phyloP scores from a whole-genome alignment of 768 basidiomycete genomes.

The Serendipita sp. region DNA sequence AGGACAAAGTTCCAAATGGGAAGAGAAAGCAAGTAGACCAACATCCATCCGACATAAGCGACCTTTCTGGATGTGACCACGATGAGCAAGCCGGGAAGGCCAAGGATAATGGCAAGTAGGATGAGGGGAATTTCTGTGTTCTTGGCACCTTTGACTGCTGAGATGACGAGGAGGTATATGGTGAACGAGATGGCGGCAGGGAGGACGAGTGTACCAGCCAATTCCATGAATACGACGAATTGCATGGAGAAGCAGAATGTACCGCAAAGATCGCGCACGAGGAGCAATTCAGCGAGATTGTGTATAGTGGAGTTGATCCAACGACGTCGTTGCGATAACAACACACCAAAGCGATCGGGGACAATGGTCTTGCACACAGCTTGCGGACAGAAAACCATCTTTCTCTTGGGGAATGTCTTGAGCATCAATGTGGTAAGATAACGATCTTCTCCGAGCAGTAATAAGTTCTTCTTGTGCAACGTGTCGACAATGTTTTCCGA shows the following conservation, averaged over 20 bases:
- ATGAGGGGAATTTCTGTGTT: slow-evolving; percentile 56
- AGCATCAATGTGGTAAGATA: slow-evolving; percentile 94
- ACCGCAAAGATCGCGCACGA: slow-evolving; percentile 95
- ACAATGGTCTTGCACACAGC: slow-evolving; percentile 98
- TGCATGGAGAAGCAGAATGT: slow-evolving; percentile 99
- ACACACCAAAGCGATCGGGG: slow-evolving; percentile 85
- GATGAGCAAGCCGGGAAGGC: slow-evolving; percentile 88
- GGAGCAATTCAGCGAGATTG: slow-evolving; percentile 84
- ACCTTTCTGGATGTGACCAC: slow-evolving; percentile 90
- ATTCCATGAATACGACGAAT: slow-evolving; percentile 97
- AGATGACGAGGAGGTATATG: slow-evolving; percentile 74
- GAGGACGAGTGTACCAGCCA: slow-evolving; percentile 87
- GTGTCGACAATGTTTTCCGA: slow-evolving; percentile 99
- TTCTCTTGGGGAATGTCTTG: slow-evolving; percentile 98
- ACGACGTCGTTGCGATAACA: slow-evolving; percentile 89
- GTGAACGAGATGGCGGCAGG: slow-evolving; percentile 98
- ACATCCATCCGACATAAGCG: slow-evolving; percentile 94
- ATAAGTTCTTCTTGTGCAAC: slow-evolving; percentile 95
- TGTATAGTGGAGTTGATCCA: slow-evolving; percentile 99
- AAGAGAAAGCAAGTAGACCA: slow-evolving; percentile 79
- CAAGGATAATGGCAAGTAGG: slow-evolving; percentile 84
- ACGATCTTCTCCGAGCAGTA: slow-evolving; percentile 96
- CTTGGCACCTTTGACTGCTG: slow-evolving; percentile 53
- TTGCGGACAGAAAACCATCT: slow-evolving; percentile 97
- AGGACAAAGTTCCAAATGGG: slow-evolving; percentile 96